Base-by-base conservation (phyloP, 495 filamentous ascomycete species). In the Penicillium dipodomyicola region DNA sequence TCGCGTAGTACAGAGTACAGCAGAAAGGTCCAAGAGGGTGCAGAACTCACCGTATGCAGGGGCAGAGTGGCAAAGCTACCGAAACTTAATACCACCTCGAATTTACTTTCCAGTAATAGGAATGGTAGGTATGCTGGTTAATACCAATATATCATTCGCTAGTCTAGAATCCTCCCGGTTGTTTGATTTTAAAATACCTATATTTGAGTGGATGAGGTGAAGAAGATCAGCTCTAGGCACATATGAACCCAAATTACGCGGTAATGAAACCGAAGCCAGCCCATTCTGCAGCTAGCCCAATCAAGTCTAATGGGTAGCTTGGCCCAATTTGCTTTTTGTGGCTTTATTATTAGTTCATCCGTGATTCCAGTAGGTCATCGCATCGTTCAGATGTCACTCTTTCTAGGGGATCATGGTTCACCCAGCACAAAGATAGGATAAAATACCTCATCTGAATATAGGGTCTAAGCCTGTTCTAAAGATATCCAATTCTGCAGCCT, bases 221-320 rank as follows among this genome's bases (percentile, higher is more conserved):
- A 49, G 47, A 49, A 35, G 47, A 49, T 49, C 47, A 32, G 11
- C 47, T 37, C 47, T 37, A 27, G 30, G 25, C 7, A 27, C 25
- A 23, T 27, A 40, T 51, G 49, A 35, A 44, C 22, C 20, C 39
- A 33, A 15, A 9, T 14, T 53, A n/a, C 29, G 27, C 17, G n/a
- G 39, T 41, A 22, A 40, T 55, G 52, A 55, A 55, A 48, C 52
- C 30, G 37, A 20, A 43, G 14, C 25, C 25, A 53, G 41, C 51
- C 51, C 51, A 23, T 32, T 45, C 29, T 54, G 51, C 51, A 54
- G 29, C 40, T 54, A 37, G 33, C 40, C 30, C 41, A 35, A 44
- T 45, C 12, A 10, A 27, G 33, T 1, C 22, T 11, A 17, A 47
- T 47, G 10, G 5, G n/a, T 27, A 19, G 14, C 17, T 41, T 39